Base-by-base conservation (phyloP, 805 yeast genomes). In the Saccharomycopsis schoenii region DNA sequence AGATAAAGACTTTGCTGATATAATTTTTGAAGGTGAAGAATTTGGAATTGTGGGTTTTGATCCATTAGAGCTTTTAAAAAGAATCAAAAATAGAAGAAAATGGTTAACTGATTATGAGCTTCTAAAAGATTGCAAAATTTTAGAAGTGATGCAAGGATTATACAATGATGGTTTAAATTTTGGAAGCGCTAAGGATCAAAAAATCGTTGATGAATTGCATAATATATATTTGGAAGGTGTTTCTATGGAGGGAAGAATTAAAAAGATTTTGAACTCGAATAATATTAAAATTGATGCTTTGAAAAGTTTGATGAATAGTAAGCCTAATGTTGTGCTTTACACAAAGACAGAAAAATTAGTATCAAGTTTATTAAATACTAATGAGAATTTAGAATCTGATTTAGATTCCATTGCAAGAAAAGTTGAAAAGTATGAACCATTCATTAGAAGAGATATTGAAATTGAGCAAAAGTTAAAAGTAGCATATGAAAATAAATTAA, bases 11-110 rank as follows among this genome's bases (percentile, higher is more conserved):
- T 76, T 83, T 57, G 72, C 76, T 42, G 83, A 80, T 50, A 69
- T 86, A 68, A 78, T 84, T 25, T 79, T 76, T 54, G 69, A 82
- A 42, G 93, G 92, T 1, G 74, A 76, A 61, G 77, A 84, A 1
- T 80, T 85, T 67, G 88, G 88, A 3, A 70, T 88, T 43, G 8
- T 25, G 14, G 77, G 74, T 5, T 69, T 87, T 15, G 80, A 82
- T 1, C 78, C 85, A 4, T 68, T 75, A 12, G 76, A 76, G 25
- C 60, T 73, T 19, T 69, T 81, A 56, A 77, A 74, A 56, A 70
- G 72, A 39, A 67, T 79, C 3, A 70, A 76, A 11, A 65, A 71
- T 37, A 73, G 78, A 61, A 66, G 71, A 54, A 66, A 66, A 19
- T 80, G 84, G 83, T 40, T 75, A 24, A 67, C 61, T 10, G 71